Percentiles rank a stretch among this genome's conserved stretches.
phyloP scores from a whole-genome alignment of 305 asterid species.

The Fraxinus xanthoxyloides region DNA sequence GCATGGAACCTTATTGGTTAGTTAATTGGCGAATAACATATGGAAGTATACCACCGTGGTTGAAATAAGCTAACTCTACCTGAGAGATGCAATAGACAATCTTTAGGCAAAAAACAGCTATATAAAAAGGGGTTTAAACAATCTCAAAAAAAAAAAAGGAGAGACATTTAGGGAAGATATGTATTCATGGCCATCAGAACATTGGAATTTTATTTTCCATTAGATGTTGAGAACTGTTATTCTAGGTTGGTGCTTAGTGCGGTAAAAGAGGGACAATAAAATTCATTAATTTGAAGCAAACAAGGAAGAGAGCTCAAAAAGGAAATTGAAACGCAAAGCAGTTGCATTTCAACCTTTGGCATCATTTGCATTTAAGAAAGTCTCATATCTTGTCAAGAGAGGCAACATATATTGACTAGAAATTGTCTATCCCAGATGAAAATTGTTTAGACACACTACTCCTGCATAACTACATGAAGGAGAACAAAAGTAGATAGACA shows the following conservation, averaged over 20 bases:
- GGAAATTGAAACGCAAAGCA: not conserved
- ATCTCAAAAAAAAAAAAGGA: not conserved
- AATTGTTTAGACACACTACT: not conserved
- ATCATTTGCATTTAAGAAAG: not conserved
- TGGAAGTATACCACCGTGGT: constrained; percentile 85
- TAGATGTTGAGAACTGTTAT: not conserved
- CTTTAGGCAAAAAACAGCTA: not conserved
- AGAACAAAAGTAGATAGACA: not conserved
- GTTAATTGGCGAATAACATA: constrained; percentile 71
- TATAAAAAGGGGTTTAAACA: not conserved
- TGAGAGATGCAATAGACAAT: constrained; percentile 16
- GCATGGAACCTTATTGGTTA: constrained; percentile 35
- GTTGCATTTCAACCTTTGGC: not conserved
- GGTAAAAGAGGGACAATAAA: not conserved
- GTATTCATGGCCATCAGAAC: not conserved
- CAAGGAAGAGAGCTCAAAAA: not conserved
- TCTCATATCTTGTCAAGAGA: not conserved
- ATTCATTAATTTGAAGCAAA: not conserved
- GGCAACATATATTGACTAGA: not conserved
- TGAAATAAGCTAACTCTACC: constrained; percentile 87
- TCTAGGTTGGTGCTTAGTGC: not conserved
- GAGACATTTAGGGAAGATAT: not conserved
- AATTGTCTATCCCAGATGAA: not conserved
- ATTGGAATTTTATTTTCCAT: not conserved
- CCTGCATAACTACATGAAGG: not conserved